phyloP scores from a whole-genome alignment of 345 rosid species.

The Firmiana major region DNA sequence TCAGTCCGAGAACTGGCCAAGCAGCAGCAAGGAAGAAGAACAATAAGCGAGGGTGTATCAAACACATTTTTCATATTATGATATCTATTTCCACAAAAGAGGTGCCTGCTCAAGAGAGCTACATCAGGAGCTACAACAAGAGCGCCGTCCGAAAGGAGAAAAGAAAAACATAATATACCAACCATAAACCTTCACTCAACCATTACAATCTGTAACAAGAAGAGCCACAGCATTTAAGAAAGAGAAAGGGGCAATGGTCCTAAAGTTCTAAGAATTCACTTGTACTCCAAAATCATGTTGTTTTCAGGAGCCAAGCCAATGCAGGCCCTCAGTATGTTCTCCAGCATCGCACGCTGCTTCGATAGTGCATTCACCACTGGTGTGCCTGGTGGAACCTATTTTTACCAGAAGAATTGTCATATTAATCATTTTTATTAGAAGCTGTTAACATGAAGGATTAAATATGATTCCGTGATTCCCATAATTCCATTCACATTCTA shows the following conservation, averaged over 20 bases:
- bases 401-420: neutral
- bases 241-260: slow-evolving; percentile 7
- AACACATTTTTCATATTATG: neutral
- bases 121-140: neutral
- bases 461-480: neutral
- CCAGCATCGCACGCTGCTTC: slow-evolving; percentile 97
- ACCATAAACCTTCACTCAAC: slow-evolving; percentile 9
- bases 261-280: slow-evolving; percentile 37
- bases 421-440: neutral
- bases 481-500: neutral
- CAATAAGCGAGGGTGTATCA: neutral
- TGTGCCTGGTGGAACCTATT: slow-evolving; percentile 92
- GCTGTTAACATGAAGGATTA: neutral
- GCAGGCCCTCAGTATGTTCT: slow-evolving; percentile 92
- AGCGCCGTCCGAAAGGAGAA: neutral
- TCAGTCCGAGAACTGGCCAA: neutral
- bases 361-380: slow-evolving; percentile 95
- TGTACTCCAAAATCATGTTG: slow-evolving; percentile 98
- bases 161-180: neutral
- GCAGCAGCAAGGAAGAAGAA: neutral
- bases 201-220: slow-evolving; percentile 8
- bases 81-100: slow-evolving; percentile 8
- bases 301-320: slow-evolving; percentile 94
- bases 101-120: slow-evolving; percentile 10
- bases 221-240: slow-evolving; percentile 6